Percentiles rank a stretch among this genome's conserved stretches.
Conservation (phyloP, 345 rosid species). For the Corchorus capsularis region DNA sequence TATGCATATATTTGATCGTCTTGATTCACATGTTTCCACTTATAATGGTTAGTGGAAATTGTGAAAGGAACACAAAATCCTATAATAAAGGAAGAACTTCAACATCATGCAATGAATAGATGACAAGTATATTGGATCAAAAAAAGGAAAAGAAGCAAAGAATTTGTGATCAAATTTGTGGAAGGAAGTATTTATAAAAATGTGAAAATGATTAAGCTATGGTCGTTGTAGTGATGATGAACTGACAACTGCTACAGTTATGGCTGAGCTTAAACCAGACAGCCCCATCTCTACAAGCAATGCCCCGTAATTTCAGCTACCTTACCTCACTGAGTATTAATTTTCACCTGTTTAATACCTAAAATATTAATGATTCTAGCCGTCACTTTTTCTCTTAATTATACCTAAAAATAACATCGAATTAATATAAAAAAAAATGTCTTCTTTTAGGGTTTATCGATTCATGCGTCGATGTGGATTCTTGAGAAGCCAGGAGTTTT, state of each 20-base stretch:
- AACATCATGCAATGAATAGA: conserved; percentile 16
- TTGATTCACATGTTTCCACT: conserved; percentile 16
- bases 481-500: conserved; percentile 10
- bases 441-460: not conserved
- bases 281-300: conserved; percentile 32
- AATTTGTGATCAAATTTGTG: not conserved
- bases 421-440: not conserved
- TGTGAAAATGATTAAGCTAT: conserved; percentile 2
- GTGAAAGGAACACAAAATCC: conserved; percentile 14
- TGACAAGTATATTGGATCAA: not conserved
- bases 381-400: not conserved
- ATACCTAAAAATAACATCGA: conserved; percentile 1
- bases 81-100: conserved; percentile 17
- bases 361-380: not conserved
- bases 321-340: conserved; percentile 12
- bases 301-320: conserved; percentile 26
- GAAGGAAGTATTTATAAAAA: not conserved
- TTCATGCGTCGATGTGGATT: not conserved
- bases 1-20: not conserved
- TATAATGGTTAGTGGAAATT: not conserved
- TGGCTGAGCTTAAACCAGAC: conserved; percentile 26
- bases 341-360: not conserved
- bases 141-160: not conserved
- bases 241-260: conserved; percentile 33
- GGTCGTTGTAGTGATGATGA: conserved; percentile 26